phyloP scores from a whole-genome alignment of 73 alveolate genomes.

The Paramecium bursaria region DNA sequence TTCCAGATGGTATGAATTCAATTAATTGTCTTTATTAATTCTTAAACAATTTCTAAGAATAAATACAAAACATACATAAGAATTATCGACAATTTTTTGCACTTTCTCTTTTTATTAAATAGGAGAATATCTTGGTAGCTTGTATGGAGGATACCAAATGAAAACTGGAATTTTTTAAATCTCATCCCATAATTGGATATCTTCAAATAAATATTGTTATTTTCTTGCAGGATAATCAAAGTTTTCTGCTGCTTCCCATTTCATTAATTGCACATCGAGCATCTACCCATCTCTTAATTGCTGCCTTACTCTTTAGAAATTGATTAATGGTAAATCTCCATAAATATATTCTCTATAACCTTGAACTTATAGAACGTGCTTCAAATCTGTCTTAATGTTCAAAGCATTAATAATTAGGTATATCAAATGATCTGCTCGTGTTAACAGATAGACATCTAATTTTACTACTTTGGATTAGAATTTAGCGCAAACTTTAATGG shows the following conservation, averaged over 20 bases:
- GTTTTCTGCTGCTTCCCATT: slow-evolving; percentile 6
- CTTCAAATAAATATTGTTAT: slow-evolving; percentile 12
- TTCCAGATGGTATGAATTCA: too few relatives aligned
- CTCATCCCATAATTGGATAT: slow-evolving; percentile 29
- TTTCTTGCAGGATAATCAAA: slow-evolving; percentile 51
- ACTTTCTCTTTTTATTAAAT: background rate
- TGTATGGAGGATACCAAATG: slow-evolving; percentile 62
- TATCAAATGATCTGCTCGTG: slow-evolving; percentile 83
- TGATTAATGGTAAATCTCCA: slow-evolving; percentile 86
- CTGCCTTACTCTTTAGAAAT: slow-evolving; percentile 88
- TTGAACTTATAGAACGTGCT: slow-evolving; percentile 78
- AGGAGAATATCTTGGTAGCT: slow-evolving; percentile 1
- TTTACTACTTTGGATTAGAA: slow-evolving; percentile 37
- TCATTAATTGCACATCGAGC: slow-evolving; percentile 59
- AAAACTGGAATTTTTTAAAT: slow-evolving; percentile 59
- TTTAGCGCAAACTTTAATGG: slow-evolving; percentile 72
- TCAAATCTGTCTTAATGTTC: slow-evolving; percentile 49
- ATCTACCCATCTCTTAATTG: slow-evolving; percentile 78
- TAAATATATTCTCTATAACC: slow-evolving; percentile 86
- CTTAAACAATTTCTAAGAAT: too few relatives aligned
- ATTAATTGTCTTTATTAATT: too few relatives aligned
- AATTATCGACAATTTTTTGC: too few relatives aligned
- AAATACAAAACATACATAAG: too few relatives aligned
- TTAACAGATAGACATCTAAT: slow-evolving; percentile 60
- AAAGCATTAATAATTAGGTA: slow-evolving; percentile 77